Percentiles rank a stretch among this genome's conserved stretches.
phyloP scores from a whole-genome alignment of 2,329 filamentous ascomycete genomes.

The Trichoderma citrinoviride region DNA sequence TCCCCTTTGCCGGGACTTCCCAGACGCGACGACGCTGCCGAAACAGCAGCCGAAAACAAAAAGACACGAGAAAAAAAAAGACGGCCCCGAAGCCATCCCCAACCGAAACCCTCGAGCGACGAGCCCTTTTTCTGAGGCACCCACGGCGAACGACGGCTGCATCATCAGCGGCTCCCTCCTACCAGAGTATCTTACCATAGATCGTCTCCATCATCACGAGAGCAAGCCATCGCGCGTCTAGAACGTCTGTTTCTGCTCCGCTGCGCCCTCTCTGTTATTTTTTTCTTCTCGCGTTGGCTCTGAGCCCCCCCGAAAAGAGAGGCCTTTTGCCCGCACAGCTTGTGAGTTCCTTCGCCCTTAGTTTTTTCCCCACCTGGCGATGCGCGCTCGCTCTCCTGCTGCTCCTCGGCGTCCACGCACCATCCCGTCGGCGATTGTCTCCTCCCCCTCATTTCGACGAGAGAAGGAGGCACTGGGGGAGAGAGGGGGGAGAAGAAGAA shows the following conservation, averaged over 20 bases:
- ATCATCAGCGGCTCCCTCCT: slow-evolving; percentile 6
- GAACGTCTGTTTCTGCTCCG: slow-evolving; percentile 7
- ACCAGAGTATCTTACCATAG: not conserved
- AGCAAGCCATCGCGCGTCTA: slow-evolving; percentile 12
- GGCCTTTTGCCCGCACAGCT: slow-evolving; percentile 5
- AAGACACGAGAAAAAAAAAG: slow-evolving; percentile 6
- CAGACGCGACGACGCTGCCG: slow-evolving; percentile 22
- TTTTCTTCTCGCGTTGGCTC: slow-evolving; percentile 6
- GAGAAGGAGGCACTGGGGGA: not conserved
- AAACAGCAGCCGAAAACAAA: slow-evolving; percentile 4
- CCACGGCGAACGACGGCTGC: slow-evolving; percentile 29
- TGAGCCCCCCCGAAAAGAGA: not conserved
- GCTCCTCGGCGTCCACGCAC: not conserved
- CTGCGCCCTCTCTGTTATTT: not conserved
- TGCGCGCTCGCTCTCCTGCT: slow-evolving; percentile 12
- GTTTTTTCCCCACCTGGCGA: slow-evolving; percentile 8
- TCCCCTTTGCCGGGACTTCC: slow-evolving; percentile 1
- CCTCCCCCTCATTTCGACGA: not conserved
- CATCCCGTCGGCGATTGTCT: slow-evolving; percentile 9
- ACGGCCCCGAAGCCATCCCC: slow-evolving; percentile 23
- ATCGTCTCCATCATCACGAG: not conserved
- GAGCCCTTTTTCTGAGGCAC: slow-evolving; percentile 29
- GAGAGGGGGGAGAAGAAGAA: not conserved
- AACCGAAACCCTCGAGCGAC: not conserved
- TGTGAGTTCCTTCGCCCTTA: slow-evolving; percentile 5